Evolutionary conservation across 768 basidiomycete genomes (phyloP).

Genomic region (Hemileccinum rubropunctum): DNA sequence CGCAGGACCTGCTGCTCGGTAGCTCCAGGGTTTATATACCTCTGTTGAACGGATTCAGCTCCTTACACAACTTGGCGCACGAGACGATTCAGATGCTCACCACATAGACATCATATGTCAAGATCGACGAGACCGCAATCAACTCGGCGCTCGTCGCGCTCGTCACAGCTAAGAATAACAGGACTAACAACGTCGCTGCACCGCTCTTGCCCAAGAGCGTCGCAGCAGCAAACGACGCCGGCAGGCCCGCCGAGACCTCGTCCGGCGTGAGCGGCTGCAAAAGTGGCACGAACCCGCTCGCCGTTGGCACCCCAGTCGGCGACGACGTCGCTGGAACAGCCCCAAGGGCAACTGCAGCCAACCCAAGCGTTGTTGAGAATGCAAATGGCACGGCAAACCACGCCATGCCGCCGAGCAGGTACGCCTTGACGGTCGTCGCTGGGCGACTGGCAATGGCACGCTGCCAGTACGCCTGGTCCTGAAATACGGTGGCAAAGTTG

Average conservation of each 20-base stretch:
- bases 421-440: slow-evolving; percentile 85
- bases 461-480: slow-evolving; percentile 86
- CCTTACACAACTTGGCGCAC: background rate
- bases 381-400: slow-evolving; percentile 92
- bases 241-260: slow-evolving; percentile 87
- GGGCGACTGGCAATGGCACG: slow-evolving; percentile 87
- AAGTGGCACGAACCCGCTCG: slow-evolving; percentile 46
- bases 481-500: slow-evolving; percentile 69
- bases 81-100: slow-evolving; percentile 28
- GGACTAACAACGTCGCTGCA: slow-evolving; percentile 71
- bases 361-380: slow-evolving; percentile 84
- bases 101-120: slow-evolving; percentile 88
- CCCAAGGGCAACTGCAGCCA: slow-evolving; percentile 80
- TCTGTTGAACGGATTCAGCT: slow-evolving; percentile 31
- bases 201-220: slow-evolving; percentile 80
- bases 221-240: slow-evolving; percentile 78
- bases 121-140: slow-evolving; percentile 81
- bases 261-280: slow-evolving; percentile 43
- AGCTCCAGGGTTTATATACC: slow-evolving; percentile 80
- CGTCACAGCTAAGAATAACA: slow-evolving; percentile 87
- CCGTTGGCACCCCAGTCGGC: slow-evolving; percentile 38
- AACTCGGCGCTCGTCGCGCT: slow-evolving; percentile 86
- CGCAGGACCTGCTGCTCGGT: slow-evolving; percentile 69
- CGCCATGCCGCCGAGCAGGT: slow-evolving; percentile 82
- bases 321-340: slow-evolving; percentile 36